Evolutionary conservation across 257 asterid genomes (phyloP), one percentile per base, ranked within the genome.

Genomic region (Nyctanthes arbortristis): DNA sequence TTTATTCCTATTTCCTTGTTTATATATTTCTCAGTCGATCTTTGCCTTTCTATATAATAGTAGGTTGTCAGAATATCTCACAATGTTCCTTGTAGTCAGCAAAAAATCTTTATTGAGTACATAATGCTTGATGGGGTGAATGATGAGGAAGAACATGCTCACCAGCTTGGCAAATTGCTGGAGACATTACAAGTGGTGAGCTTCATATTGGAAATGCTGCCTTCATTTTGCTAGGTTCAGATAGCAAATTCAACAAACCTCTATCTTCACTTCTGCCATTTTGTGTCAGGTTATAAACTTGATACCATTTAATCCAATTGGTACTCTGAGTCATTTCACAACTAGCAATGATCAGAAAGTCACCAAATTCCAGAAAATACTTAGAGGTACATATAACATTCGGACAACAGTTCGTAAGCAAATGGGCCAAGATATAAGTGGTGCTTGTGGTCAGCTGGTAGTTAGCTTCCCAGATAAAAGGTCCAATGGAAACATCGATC

Each of bases 401-500:
- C 86, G 97, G 32, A 91, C 99, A 54, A 91, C 96, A 28, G 79
- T 94, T 22, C 97, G 99, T 66, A 94, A 86, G 81, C 89, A 94
- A 81, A 94, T 94, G 99, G 97, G 99, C 52, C 97, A 86, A 83
- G 99, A 94, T 78, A 92, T 94, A 77, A 94, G 94, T 63, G 99
- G 99, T 61, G 99, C 99, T 7, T 94, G 99, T 69, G 97, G 99
- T 65, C 99, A 94, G 80, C 85, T 94, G 66, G 99, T 94, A 18
- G 81, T 89, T 45, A 83, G 74, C 65, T 55, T 63, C 32, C 79
- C 85, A 20, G 83, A 77, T 36, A 87, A 84, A 73, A 79, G 65
- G 78, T 72, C 78, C 55, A 9, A 74, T 18, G 24, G 32, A 24
- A 45, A 73, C 67, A 78, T 82, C 33, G 81, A 75, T 34, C 75